Base-by-base conservation (phyloP, 2,329 filamentous ascomycete genomes). In the Talaromyces rugulosus region DNA sequence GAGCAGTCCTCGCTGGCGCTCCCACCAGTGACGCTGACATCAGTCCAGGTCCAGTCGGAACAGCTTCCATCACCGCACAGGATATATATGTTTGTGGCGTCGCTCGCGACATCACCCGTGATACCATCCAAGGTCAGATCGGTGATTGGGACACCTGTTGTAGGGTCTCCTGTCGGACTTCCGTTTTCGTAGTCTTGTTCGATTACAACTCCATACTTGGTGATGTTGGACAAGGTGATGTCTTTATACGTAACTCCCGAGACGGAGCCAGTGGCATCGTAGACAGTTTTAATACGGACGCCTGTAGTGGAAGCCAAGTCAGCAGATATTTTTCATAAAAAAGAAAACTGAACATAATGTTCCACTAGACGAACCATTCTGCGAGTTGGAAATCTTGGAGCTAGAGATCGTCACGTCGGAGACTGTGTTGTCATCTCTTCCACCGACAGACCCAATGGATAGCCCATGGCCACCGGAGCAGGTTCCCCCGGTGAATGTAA, bases 271-370 rank as follows among this genome's bases (percentile, higher is more conserved):
- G 81, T 85, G 4, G 78, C 78, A 58, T 75, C 80, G 51, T 74
- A 80, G 30, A 82, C 79, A 11, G 82, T 83, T 77, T 87, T 87
- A 75, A 87, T 81, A 62, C 84, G 83, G 56, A 85, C 77, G 60
- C 83, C 85, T 63, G 28, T 7, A 11, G 8, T 34, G 36, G 52
- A 30, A 62, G 23, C 12, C 28, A 31, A 18, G 27, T 50, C 6
- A 58, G 14, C 30, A 31, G 30, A 27, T 56, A 31, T 3, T 23
- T 4, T 16, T 12, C 12, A 30, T 3, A 16, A 31, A 34, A 31
- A 56, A 9, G 30, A 9, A 8, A 12, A 30, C 9, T 58, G 23
- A 23, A 23, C 23, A 8, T 36, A 8, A 36, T 36, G 8, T 8
- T 36, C 33, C 44, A 4, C 4, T 4, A 34, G 66, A 68, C 34